These are phyloP conservation scores for Guadua angustifolia DNA, from an alignment of 176 grass and related monocot genomes.

Conservation along the genomic window DNA sequence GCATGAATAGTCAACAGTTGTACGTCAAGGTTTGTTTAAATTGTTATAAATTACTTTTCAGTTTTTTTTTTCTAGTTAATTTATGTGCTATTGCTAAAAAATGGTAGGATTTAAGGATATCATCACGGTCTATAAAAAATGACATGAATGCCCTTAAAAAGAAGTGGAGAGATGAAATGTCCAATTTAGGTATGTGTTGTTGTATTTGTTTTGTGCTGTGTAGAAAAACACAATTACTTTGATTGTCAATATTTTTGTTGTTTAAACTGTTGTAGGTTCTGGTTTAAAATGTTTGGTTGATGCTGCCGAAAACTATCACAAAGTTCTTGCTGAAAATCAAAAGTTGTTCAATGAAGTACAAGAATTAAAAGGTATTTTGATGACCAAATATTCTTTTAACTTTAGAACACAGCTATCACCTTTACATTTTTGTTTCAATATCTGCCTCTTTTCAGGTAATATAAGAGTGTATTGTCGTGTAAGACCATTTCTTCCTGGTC, in stretches of 20 bases:
- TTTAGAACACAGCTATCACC: not conserved
- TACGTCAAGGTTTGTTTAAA: slow-evolving; percentile 58
- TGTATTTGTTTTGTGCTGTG: slow-evolving; percentile 29
- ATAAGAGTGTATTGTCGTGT: slow-evolving; percentile 97
- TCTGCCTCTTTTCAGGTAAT: slow-evolving; percentile 62
- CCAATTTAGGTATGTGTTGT: slow-evolving; percentile 60
- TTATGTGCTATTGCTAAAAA: slow-evolving; percentile 21
- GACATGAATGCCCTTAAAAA: slow-evolving; percentile 66
- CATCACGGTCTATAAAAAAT: slow-evolving; percentile 59
- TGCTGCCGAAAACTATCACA: slow-evolving; percentile 91
- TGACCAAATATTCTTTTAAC: not conserved
- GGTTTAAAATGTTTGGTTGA: slow-evolving; percentile 76
- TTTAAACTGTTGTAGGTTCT: slow-evolving; percentile 54
- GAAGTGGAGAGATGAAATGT: slow-evolving; percentile 79
- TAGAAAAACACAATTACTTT: slow-evolving; percentile 6
- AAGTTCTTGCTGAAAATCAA: slow-evolving; percentile 87
- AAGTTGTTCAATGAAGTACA: slow-evolving; percentile 94
- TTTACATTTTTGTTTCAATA: not conserved
- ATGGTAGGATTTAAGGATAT: slow-evolving; percentile 65
- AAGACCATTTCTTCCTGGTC: slow-evolving; percentile 88
- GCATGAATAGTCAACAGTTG: slow-evolving; percentile 59
- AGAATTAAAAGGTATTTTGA: slow-evolving; percentile 78
- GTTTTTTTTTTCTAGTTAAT: slow-evolving; percentile 11
- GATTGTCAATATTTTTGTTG: slow-evolving; percentile 18
- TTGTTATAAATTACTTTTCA: slow-evolving; percentile 26